Evolutionary conservation across 106 monocot species (phyloP), one percentile per base, ranked within the genome.

Genomic region (Apostasia shenzhenica): DNA sequence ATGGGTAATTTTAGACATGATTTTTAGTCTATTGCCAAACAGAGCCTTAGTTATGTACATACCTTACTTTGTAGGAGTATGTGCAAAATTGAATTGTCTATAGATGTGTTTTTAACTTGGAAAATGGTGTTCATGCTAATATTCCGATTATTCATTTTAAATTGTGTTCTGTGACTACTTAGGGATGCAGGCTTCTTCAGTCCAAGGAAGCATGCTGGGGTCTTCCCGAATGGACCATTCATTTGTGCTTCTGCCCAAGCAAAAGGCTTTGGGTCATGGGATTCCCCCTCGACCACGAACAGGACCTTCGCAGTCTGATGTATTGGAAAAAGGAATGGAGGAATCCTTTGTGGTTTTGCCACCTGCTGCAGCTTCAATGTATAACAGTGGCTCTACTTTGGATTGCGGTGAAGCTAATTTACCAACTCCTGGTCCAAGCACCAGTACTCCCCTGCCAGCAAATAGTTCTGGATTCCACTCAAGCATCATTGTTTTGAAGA

Each of bases 341-440:
- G 92, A 87, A 14, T 92, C 92, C 3, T 92, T 81, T 71, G 81
- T 99, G 7, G 83, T 99, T 60, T 66, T 93, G 45, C 92, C 97
- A 7, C 90, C 79, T 71, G 73, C 97, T 62, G 86, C 85, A 42
- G 92, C 92, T 41, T 99, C 92, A n/a, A 87, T 92, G 82, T 92
- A 92, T 69, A 89, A 86, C 43, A 71, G 76, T 26, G 80, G 82
- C 6, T 77, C 75, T 55, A 38, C 61, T 10, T n/a, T 83, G 4
- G 85, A 84, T 45, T 76, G 84, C 50, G 69, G 56, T 48, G 80
- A 79, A 14, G 26, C 57, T 8, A 78, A 84, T 61, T 70, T 67
- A 65, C 55, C 77, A 54, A 55, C 84, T 51, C 39, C 66, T 61
- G 78, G 72, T 60, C 76, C 38, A 10, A 75, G 45, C 44, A 14